These are phyloP conservation scores for Salix purpurea DNA, from an alignment of 345 rosid species.

Conservation along the genomic window DNA sequence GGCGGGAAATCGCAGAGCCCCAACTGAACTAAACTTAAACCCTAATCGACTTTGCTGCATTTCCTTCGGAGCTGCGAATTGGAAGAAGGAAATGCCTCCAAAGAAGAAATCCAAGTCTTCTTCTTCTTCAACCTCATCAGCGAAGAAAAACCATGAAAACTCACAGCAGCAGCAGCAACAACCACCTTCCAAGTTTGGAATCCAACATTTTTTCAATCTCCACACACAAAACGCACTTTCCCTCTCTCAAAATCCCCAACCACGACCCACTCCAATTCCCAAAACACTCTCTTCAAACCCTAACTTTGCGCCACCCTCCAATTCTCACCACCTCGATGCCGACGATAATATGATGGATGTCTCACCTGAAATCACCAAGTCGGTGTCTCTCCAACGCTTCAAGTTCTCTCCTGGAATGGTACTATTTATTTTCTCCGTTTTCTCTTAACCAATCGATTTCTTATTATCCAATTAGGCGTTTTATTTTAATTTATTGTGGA, in stretches of 20 bases:
- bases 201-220: conserved; percentile 78
- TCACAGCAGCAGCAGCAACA: conserved; percentile 32
- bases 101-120: conserved; percentile 54
- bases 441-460: not conserved
- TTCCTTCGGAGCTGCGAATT: no score
- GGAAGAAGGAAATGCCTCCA: conserved; percentile 49
- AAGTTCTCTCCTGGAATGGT: conserved; percentile 95
- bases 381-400: conserved; percentile 45
- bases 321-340: not conserved
- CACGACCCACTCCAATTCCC: not conserved
- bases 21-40: no score
- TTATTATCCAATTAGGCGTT: no score
- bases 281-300: not conserved
- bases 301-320: no score
- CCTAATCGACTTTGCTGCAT: no score
- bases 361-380: conserved; percentile 63
- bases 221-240: conserved; percentile 48
- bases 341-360: not conserved
- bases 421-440: not conserved
- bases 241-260: conserved; percentile 19
- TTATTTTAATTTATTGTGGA: not conserved
- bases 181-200: conserved; percentile 50
- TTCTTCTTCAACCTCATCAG: conserved; percentile 26
- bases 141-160: conserved; percentile 29
- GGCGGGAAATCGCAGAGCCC: no score